Base-by-base conservation (phyloP, 2,329 filamentous ascomycete genomes). In the Incumbomyces delicatus region DNA sequence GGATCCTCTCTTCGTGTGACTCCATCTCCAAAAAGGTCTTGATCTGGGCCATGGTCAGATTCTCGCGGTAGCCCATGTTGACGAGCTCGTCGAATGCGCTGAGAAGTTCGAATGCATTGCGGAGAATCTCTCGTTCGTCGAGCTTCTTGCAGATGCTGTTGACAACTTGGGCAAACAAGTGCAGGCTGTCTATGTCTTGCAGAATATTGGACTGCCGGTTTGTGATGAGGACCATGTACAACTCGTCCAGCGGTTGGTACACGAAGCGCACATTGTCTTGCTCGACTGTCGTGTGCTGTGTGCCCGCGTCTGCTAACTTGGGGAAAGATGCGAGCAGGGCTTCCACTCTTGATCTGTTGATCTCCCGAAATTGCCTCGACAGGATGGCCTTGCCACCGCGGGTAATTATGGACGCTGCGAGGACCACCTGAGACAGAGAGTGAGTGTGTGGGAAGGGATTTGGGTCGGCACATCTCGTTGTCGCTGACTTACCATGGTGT, bases 11-110 rank as follows among this genome's bases (percentile, higher is more conserved):
- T 69, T 98, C 94, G 62, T 98, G 92, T 67, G 85, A 92, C 68
- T 98, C 92, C 92, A 98, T 98, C 63, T 96, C 94, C 57, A 98
- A 69, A 75, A 98, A 98, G 2, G 92, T 95, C 77, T 94, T 95
- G 74, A 98, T 98, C 70, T 98, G 94, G 68, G 82, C 87, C 60
- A 98, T 79, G 18, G 90, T 94, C 57, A 98, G 72, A 67, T 98
- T 98, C 72, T 98, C 92, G 61, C 92, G 73, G 70, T 98, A 96
- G 11, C 92, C 92, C 53, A 95, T 74, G 1, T 90, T 95, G 50
- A 98, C 90, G 49, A 98, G 77, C 72, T 98, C 92, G 62, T 98
- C 92, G 61, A 96, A 98, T 39, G 92, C 92, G 65, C 87, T 94
- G 54, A 98, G 80, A 34, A 98, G 76, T 64, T 98, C 94, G 64